Conservation (phyloP, 2,329 filamentous ascomycete species). For the Arthrobotrys conoides region DNA sequence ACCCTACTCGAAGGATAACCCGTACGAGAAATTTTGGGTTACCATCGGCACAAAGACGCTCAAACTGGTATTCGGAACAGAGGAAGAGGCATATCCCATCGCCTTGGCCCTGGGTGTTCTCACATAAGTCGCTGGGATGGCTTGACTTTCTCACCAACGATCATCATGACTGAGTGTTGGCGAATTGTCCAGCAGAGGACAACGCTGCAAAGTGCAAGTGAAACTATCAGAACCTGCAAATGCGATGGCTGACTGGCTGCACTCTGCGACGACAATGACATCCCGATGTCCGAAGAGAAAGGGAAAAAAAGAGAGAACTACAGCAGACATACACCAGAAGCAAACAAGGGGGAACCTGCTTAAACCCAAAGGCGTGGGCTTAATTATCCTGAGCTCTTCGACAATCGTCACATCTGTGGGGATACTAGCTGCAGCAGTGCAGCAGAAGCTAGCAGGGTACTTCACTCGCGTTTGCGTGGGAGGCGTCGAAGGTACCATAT, state of each 20-base stretch:
- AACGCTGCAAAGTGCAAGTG: conserved; percentile 39
- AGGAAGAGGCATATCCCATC: conserved; percentile 44
- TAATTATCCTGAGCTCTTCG: conserved; percentile 62
- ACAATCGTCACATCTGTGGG: conserved; percentile 55
- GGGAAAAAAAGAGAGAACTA: neutral
- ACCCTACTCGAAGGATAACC: conserved; percentile 21
- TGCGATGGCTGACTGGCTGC: conserved; percentile 31
- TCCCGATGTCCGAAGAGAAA: conserved; percentile 53
- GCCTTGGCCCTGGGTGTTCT: conserved; percentile 55
- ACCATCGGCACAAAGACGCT: conserved; percentile 38
- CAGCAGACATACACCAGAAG: conserved; percentile 4
- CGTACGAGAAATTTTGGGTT: conserved; percentile 33
- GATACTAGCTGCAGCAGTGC: conserved; percentile 45
- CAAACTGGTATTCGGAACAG: conserved; percentile 55
- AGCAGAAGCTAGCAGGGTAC: conserved; percentile 40
- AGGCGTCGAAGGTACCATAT: conserved; percentile 19
- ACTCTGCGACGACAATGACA: conserved; percentile 47
- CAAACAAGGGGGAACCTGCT: conserved; percentile 49
- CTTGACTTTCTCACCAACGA: conserved; percentile 38
- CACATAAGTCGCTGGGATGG: conserved; percentile 41
- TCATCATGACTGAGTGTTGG: conserved; percentile 40
- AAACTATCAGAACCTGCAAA: conserved; percentile 39
- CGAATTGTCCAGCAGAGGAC: conserved; percentile 60
- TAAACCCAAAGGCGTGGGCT: conserved; percentile 56
- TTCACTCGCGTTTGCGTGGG: conserved; percentile 33